Evolutionary conservation across 805 yeast species (phyloP).

Genomic region (Wickerhamiella domercqiae): DNA sequence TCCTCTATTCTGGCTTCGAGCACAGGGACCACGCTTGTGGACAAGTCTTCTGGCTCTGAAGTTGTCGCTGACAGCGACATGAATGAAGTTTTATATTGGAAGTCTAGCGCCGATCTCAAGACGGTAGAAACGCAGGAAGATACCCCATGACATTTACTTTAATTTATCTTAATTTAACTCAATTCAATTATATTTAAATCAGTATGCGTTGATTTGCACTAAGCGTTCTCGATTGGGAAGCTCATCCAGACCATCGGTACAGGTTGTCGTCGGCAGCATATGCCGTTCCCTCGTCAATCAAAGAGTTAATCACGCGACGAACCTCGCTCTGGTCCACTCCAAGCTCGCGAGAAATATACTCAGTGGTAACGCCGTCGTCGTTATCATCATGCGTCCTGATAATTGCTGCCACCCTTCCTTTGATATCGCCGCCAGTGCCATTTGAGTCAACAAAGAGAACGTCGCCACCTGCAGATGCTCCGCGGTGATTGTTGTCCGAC

Average conservation of each 20-base stretch:
- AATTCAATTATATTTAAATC: not conserved
- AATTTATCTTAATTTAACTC: no score
- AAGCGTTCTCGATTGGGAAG: no score
- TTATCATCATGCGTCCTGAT: slow-evolving; percentile 6
- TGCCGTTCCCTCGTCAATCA: slow-evolving; percentile 6
- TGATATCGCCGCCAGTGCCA: not conserved
- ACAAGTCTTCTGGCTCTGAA: slow-evolving; percentile 15
- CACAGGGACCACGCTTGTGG: slow-evolving; percentile 8
- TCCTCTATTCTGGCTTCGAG: slow-evolving; percentile 10
- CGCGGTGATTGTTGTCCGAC: not conserved
- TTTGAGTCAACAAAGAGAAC: not conserved
- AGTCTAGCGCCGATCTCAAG: not conserved
- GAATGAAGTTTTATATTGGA: slow-evolving; percentile 5
- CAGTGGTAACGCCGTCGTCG: slow-evolving; percentile 10
- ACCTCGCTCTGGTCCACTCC: slow-evolving; percentile 3
- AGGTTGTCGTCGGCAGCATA: slow-evolving; percentile 11
- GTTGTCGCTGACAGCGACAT: slow-evolving; percentile 10
- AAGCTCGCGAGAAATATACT: slow-evolving; percentile 10
- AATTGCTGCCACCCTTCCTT: slow-evolving; percentile 7
- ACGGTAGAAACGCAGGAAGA: not conserved
- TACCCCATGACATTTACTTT: not conserved
- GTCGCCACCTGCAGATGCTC: not conserved
- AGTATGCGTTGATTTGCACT: no score
- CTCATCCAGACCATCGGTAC: no score
- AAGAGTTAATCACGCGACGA: not conserved